Evolutionary conservation across 176 grass and related monocot genomes (phyloP).

Genomic region (Hyparrhenia diplandra): DNA sequence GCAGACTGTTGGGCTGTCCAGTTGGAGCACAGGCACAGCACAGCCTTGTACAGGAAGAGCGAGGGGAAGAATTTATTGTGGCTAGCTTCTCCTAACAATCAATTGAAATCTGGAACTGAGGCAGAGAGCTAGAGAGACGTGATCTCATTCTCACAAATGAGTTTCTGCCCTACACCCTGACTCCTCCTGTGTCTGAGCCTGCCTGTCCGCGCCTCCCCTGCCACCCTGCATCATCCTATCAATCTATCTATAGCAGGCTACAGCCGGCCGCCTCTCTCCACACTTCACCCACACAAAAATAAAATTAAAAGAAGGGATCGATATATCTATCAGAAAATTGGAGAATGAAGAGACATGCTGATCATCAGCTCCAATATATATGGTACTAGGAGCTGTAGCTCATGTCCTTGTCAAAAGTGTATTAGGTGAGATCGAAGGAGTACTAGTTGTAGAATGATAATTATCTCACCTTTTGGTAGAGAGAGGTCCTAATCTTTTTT

Average conservation of each 20-base stretch:
- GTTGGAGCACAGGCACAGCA: background rate
- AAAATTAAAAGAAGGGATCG: background rate
- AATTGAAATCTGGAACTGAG: slow-evolving; percentile 28
- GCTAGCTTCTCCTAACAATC: background rate
- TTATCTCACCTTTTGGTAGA: slow-evolving; percentile 6
- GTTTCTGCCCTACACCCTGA: slow-evolving; percentile 42
- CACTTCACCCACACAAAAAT: background rate
- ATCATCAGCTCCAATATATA: background rate
- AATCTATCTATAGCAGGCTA: slow-evolving; percentile 17
- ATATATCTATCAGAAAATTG: background rate
- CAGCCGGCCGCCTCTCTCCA: background rate
- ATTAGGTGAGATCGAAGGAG: slow-evolving; percentile 12
- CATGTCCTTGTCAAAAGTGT: slow-evolving; percentile 29
- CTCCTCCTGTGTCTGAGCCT: slow-evolving; percentile 6
- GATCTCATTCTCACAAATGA: background rate
- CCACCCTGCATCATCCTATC: slow-evolving; percentile 41
- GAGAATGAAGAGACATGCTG: background rate
- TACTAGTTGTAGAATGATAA: slow-evolving; percentile 6
- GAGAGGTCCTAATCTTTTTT: background rate
- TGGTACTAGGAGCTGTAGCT: background rate
- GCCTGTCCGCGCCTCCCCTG: slow-evolving; percentile 22
- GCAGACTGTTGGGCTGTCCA: background rate
- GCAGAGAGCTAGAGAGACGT: background rate
- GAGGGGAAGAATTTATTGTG: slow-evolving; percentile 26
- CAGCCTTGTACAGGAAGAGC: background rate